Percentiles rank a stretch among this genome's conserved stretches.
Conservation (phyloP, 768 basidiomycete genomes). For the Suillus placidus region DNA sequence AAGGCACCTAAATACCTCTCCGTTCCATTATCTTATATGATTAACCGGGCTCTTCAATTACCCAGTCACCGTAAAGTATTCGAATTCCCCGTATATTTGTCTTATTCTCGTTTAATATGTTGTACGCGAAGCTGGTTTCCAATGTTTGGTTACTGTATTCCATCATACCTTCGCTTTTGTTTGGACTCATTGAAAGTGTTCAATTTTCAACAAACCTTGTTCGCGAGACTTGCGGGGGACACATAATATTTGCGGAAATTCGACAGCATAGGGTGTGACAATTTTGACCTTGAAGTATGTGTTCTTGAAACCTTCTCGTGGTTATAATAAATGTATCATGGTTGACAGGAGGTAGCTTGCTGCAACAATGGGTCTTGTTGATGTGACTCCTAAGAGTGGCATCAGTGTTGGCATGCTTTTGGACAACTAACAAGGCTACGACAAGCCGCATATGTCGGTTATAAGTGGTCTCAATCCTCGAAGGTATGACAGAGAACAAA, state of each 20-base stretch:
- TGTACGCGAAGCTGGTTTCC: neutral
- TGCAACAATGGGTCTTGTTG: neutral
- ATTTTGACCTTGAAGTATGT: neutral
- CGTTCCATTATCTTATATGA: neutral
- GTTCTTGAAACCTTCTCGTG: neutral
- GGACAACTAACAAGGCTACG: neutral
- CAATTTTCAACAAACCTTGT: neutral
- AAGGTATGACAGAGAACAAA: neutral
- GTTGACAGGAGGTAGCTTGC: neutral
- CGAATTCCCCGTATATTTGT: neutral
- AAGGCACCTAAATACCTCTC: neutral
- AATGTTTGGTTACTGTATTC: neutral
- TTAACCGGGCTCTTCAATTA: neutral
- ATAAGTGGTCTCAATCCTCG: neutral
- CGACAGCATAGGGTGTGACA: neutral
- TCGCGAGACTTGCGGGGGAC: neutral
- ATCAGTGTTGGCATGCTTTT: no score
- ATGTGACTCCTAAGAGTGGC: neutral
- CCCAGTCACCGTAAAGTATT: neutral
- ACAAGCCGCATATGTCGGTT: neutral
- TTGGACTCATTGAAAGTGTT: neutral
- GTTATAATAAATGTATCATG: neutral
- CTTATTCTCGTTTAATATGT: neutral
- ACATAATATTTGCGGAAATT: neutral
- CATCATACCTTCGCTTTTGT: neutral